Conservation (phyloP, 805 yeast genomes). For the Hanseniaspora hatyaiensis region DNA sequence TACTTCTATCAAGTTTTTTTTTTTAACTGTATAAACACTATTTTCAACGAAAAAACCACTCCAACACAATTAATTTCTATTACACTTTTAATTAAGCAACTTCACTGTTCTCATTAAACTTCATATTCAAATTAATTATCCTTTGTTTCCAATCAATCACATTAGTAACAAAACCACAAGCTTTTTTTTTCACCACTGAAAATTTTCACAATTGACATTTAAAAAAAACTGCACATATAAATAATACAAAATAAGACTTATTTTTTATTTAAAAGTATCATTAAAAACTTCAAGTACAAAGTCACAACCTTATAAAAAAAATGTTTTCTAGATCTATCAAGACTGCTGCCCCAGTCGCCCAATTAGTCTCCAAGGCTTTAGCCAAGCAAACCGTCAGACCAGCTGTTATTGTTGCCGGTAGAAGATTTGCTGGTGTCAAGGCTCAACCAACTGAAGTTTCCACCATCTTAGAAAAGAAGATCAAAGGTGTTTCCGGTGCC, state of each 20-base stretch:
- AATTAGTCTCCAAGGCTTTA: conserved; percentile 35
- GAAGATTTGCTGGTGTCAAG: conserved; percentile 85
- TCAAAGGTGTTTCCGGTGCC: conserved; percentile 97
- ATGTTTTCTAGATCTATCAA: conserved; percentile 86
- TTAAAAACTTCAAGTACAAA: conserved; percentile 2
- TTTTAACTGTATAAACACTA: background rate
- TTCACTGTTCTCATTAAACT: too few relatives aligned
- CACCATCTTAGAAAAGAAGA: conserved; percentile 96
- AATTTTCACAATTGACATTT: too few relatives aligned
- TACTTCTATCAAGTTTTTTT: background rate
- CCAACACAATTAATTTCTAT: too few relatives aligned
- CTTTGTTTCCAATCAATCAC: too few relatives aligned
- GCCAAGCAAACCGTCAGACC: conserved; percentile 52
- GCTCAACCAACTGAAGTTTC: conserved; percentile 99
- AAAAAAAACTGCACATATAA: background rate
- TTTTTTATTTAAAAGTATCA: background rate
- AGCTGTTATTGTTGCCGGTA: conserved; percentile 48
- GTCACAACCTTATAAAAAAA: conserved; percentile 24
- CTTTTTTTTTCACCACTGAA: too few relatives aligned
- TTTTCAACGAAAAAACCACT: too few relatives aligned
- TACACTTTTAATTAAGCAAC: too few relatives aligned
- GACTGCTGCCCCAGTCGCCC: conserved; percentile 53
- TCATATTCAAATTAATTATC: too few relatives aligned
- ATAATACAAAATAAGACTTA: background rate
- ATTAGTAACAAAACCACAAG: too few relatives aligned